A percentile compares a stretch with the other conserved stretches of the same genome.
Evolutionary conservation across 2,329 filamentous ascomycete species (phyloP).

Genomic region (Lojkania enalia): DNA sequence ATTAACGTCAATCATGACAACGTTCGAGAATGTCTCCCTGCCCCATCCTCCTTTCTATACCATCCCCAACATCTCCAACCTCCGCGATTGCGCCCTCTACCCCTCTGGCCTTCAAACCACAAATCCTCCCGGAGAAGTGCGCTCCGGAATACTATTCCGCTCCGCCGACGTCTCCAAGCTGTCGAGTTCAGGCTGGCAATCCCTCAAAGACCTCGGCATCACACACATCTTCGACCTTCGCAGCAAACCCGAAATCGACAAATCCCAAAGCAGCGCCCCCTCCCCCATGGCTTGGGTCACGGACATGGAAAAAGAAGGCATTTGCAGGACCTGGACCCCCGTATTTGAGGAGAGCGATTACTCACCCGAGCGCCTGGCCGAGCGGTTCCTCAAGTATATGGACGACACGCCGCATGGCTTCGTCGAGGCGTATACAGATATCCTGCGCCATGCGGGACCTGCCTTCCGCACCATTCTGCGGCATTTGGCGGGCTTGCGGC

Average conservation of each 20-base stretch:
- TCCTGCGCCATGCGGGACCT: constrained; percentile 50
- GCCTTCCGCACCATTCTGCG: constrained; percentile 63
- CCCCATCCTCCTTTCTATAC: constrained; percentile 39
- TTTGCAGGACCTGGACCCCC: constrained; percentile 61
- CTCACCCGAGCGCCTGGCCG: constrained; percentile 63
- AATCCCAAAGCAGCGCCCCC: constrained; percentile 36
- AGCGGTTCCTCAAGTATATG: constrained; percentile 64
- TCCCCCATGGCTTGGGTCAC: constrained; percentile 32
- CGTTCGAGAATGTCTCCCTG: constrained; percentile 8
- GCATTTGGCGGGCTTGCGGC: constrained; percentile 55
- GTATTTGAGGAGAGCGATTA: constrained; percentile 67
- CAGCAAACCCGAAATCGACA: constrained; percentile 61
- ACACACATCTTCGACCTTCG: constrained; percentile 70
- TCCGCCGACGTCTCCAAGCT: constrained; percentile 63
- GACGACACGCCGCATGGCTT: constrained; percentile 51
- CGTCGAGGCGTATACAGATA: constrained; percentile 3
- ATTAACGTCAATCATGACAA: background rate
- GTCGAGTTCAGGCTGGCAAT: constrained; percentile 21
- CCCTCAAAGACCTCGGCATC: constrained; percentile 57
- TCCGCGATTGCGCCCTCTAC: constrained; percentile 38
- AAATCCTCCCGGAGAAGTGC: constrained; percentile 48
- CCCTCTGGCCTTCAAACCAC: constrained; percentile 19
- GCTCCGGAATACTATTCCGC: constrained; percentile 63
- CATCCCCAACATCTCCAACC: constrained; percentile 39
- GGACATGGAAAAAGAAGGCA: constrained; percentile 41